Conservation (phyloP, 805 yeast genomes). For the Lipomyces lipofer region DNA sequence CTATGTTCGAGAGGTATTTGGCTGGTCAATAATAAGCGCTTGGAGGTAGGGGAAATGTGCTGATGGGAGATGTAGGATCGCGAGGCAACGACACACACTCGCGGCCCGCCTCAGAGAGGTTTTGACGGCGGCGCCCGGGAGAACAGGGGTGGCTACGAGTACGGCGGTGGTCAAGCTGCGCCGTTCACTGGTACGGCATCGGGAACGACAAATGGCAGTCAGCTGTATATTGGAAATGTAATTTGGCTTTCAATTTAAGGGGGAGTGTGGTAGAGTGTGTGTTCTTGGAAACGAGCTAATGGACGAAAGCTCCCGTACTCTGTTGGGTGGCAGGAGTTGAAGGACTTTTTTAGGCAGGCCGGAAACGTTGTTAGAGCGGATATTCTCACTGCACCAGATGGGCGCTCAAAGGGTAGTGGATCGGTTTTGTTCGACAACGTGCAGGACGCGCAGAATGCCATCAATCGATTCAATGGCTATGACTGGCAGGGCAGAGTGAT, state of each 20-base stretch:
- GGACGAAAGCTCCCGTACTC: conserved; percentile 80
- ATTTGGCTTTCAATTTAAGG: conserved; percentile 5
- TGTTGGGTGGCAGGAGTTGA: conserved; percentile 79
- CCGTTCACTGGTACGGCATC: conserved; percentile 13
- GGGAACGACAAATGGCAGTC: conserved; percentile 34
- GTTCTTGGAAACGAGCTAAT: conserved; percentile 13
- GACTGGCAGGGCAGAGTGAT: conserved; percentile 73
- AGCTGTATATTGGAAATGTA: conserved; percentile 33
- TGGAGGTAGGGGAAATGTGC: no score
- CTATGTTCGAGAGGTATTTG: conserved; percentile 74
- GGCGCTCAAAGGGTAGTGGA: conserved; percentile 85
- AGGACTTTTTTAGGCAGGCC: conserved; percentile 75
- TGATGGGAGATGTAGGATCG: conserved; percentile 50
- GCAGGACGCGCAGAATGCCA: conserved; percentile 72
- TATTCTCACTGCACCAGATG: conserved; percentile 61
- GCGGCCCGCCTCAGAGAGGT: conserved; percentile 29
- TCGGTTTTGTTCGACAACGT: conserved; percentile 67
- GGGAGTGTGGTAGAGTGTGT: background rate
- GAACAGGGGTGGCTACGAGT: conserved; percentile 12
- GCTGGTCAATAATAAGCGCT: no score
- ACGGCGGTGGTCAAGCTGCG: background rate
- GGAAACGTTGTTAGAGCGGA: conserved; percentile 86
- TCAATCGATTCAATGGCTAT: conserved; percentile 65
- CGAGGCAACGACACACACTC: conserved; percentile 39
- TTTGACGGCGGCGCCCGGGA: conserved; percentile 28